Conservation (phyloP, 352 stramenopile genomes). For the Globisporangium paddicum region DNA sequence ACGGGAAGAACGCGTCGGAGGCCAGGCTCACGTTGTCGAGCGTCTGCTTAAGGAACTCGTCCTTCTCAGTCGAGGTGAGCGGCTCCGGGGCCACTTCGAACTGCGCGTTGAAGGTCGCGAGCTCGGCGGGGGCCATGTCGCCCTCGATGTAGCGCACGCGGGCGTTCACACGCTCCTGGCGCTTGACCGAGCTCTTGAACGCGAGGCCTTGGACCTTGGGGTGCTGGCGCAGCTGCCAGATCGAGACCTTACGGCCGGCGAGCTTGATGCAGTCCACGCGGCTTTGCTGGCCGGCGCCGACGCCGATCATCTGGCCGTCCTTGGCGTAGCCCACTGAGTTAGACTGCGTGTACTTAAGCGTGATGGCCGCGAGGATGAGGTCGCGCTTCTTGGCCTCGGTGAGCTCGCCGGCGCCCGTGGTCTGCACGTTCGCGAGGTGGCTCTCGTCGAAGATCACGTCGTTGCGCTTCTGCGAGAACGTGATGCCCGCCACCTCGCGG, state of each 20-base stretch:
- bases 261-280: slow-evolving; percentile 99
- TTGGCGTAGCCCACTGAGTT: slow-evolving; percentile 99
- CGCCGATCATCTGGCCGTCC: slow-evolving; percentile 99
- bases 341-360: slow-evolving; percentile 99
- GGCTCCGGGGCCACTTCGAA: slow-evolving; percentile 94
- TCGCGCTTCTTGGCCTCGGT: slow-evolving; percentile 94
- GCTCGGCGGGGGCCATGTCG: slow-evolving; percentile 96
- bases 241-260: slow-evolving; percentile 95
- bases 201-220: slow-evolving; percentile 93
- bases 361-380: slow-evolving; percentile 98
- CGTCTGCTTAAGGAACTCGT: slow-evolving; percentile 89
- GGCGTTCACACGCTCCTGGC: slow-evolving; percentile 99
- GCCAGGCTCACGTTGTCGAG: slow-evolving; percentile 93
- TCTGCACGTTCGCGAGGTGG: slow-evolving; percentile 93
- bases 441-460: slow-evolving; percentile 92
- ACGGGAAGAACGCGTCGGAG: slow-evolving; percentile 99
- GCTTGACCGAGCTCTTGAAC: slow-evolving; percentile 98
- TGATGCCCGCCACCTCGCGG: slow-evolving; percentile 97
- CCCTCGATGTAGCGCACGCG: slow-evolving; percentile 99
- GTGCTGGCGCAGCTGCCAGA: slow-evolving; percentile 99
- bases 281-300: slow-evolving; percentile 99
- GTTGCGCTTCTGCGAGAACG: slow-evolving; percentile 98
- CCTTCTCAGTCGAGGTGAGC: slow-evolving; percentile 94
- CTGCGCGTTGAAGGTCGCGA: slow-evolving; percentile 92
- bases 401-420: slow-evolving; percentile 79